Percentiles rank a stretch among this genome's conserved stretches.
phyloP scores from a whole-genome alignment of 2,329 filamentous ascomycete species.

The Exserohilum rostratum region DNA sequence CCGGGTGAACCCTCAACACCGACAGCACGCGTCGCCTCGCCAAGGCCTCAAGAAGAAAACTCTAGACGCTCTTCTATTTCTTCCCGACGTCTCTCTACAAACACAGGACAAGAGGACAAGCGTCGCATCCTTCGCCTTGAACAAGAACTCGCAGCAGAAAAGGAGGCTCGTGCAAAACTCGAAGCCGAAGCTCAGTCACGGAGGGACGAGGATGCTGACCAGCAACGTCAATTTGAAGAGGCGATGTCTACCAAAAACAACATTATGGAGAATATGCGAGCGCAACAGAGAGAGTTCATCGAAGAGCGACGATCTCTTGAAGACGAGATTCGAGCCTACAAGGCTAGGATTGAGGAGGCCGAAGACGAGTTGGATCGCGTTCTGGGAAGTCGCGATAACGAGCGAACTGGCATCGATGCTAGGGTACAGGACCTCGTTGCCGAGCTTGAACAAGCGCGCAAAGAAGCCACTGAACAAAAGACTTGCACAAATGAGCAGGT shows the following conservation, averaged over 20 bases:
- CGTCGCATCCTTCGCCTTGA: slow-evolving; percentile 73
- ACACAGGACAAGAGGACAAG: slow-evolving; percentile 65
- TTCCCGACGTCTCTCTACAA: slow-evolving; percentile 66
- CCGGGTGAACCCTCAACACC: slow-evolving; percentile 47
- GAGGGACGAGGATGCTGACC: slow-evolving; percentile 62
- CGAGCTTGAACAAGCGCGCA: slow-evolving; percentile 69
- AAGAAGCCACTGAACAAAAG: slow-evolving; percentile 57
- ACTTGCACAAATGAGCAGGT: slow-evolving; percentile 50
- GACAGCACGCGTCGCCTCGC: slow-evolving; percentile 43
- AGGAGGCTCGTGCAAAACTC: slow-evolving; percentile 67
- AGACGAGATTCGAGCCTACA: slow-evolving; percentile 76
- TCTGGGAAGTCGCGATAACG: slow-evolving; percentile 81
- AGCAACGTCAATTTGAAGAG: slow-evolving; percentile 77
- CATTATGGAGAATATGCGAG: slow-evolving; percentile 91
- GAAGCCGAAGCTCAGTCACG: slow-evolving; percentile 72
- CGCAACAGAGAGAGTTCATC: slow-evolving; percentile 85
- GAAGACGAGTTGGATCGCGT: slow-evolving; percentile 92
- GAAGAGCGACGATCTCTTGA: slow-evolving; percentile 84
- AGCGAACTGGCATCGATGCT: slow-evolving; percentile 73
- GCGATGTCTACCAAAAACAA: slow-evolving; percentile 92
- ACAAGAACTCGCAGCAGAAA: slow-evolving; percentile 76
- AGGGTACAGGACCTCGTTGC: slow-evolving; percentile 70
- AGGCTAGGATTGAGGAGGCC: slow-evolving; percentile 79
- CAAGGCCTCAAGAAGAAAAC: slow-evolving; percentile 50
- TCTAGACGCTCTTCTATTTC: slow-evolving; percentile 66